Base-by-base conservation (phyloP, 805 yeast species). In the Kodamaea leandrae region DNA sequence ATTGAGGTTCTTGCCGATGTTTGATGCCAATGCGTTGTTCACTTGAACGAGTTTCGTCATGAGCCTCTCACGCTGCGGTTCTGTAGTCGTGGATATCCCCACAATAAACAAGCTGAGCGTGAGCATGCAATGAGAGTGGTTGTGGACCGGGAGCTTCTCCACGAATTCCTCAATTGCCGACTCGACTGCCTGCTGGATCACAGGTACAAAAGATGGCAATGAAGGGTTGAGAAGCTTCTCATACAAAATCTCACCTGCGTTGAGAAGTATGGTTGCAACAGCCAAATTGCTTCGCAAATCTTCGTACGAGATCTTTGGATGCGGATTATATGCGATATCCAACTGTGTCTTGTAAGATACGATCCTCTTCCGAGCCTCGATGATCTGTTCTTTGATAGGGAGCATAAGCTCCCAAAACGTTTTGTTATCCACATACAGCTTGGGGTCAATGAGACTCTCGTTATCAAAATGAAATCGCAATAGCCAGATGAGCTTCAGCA, bases 401-500 rank as follows among this genome's bases (percentile, higher is more conserved):
- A 41, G 17, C 15, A 46, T 20, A 18, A 39, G 28, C 16, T 32
- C 34, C 50, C 50, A 46, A 29, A 43, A 46, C 24, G 19, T 38
- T 27, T 35, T 37, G 16, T 41, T 38, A 27, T 41, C 32, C 16
- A 46, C 43, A 17, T 37, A 43, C 15, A 12, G 25, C 24, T 36
- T 26, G 4, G 42, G 42, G 32, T 38, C 32, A 13, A 16, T 30
- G 4, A 25, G 30, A 10, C 17, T 26, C 4, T 15, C 35, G 14
- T 23, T 19, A 4, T 49, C 45, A 17, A 47, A 50, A 15, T 43
- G 47, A 10, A 43, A 32, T 18, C 63, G 43, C n/a, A 65, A 49
- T 12, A 71, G 44, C 66, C 67, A 71, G 1, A 64, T 49, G 9
- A 68, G 50, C 43, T 72, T 71, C 18, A 70, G 63, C 9, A 62